Percentiles rank a stretch among this genome's conserved stretches.
These are phyloP conservation scores for Rhodomyrtus tomentosa DNA, from an alignment of 345 rosid species.

Conservation along the genomic window DNA sequence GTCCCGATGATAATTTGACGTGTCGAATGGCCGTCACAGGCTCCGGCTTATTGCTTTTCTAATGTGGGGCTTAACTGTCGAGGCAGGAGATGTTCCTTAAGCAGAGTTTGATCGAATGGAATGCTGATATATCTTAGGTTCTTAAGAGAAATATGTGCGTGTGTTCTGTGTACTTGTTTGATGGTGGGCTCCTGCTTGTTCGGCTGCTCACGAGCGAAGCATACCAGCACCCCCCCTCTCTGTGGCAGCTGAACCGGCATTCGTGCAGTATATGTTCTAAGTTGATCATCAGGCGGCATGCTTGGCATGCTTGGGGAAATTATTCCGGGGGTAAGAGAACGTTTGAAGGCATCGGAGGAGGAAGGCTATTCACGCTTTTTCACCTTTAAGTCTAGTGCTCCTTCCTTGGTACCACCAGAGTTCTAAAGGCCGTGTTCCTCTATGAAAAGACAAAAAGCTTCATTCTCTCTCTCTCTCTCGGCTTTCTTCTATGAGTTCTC, in stretches of 20 bases:
- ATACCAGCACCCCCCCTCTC: not conserved
- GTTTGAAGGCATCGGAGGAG: not conserved
- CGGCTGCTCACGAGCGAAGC: not conserved
- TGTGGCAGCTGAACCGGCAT: not conserved
- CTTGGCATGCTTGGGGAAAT: not conserved
- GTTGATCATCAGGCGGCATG: not conserved
- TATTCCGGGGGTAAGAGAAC: not conserved
- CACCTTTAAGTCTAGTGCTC: not conserved
- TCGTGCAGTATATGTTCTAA: not conserved
- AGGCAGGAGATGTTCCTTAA: not conserved
- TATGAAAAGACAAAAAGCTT: not conserved
- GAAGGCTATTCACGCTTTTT: not conserved
- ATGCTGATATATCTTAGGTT: not conserved
- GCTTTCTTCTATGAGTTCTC: too few species aligned
- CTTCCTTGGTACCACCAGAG: not conserved
- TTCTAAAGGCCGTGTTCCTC: not conserved
- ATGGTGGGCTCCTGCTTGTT: not conserved
- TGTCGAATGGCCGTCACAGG: not conserved
- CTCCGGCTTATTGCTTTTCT: not conserved
- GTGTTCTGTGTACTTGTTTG: not conserved
- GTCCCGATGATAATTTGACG: not conserved
- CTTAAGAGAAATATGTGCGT: not conserved
- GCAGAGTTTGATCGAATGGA: not conserved
- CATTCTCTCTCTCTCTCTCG: not conserved
- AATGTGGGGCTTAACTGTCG: not conserved